Conservation (phyloP, 2,329 filamentous ascomycete genomes). For the Epichloe amarillans region DNA sequence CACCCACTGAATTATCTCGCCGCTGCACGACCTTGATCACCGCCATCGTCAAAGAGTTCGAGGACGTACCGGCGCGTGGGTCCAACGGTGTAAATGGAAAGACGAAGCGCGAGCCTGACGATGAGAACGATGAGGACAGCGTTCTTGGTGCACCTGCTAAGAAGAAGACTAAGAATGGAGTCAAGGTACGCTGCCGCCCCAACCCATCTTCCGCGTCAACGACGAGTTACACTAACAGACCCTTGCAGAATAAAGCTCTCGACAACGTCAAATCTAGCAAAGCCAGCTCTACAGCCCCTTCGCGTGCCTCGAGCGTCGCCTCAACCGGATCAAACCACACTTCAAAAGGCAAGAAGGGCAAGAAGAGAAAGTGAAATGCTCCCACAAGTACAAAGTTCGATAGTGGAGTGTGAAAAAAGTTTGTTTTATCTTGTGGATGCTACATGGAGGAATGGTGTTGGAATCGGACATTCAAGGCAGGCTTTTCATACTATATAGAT, state of each 20-base stretch:
- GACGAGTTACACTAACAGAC: conserved; percentile 1
- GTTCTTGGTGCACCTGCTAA: conserved; percentile 69
- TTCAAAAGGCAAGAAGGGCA: conserved; percentile 33
- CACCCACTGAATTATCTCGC: conserved; percentile 80
- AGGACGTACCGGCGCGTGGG: conserved; percentile 45
- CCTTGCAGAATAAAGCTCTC: conserved; percentile 72
- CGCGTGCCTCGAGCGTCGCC: conserved; percentile 75
- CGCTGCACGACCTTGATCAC: conserved; percentile 90
- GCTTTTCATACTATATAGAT: not conserved
- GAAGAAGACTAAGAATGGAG: conserved; percentile 80
- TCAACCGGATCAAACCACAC: conserved; percentile 49
- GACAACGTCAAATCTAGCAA: conserved; percentile 79
- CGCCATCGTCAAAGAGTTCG: conserved; percentile 89
- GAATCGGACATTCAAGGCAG: not conserved
- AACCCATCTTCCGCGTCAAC: not conserved
- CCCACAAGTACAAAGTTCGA: not conserved
- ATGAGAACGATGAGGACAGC: conserved; percentile 74
- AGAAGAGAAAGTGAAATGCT: conserved; percentile 17
- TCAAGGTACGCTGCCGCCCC: conserved; percentile 48
- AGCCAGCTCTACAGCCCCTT: conserved; percentile 61
- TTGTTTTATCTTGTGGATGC: not conserved
- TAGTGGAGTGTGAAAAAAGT: not conserved
- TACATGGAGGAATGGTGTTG: not conserved
- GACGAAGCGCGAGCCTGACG: conserved; percentile 61
- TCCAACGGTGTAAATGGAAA: conserved; percentile 51